Percentiles rank a stretch among this genome's conserved stretches.
Conservation (phyloP, 2,329 filamentous ascomycete genomes). For the Chalaropsis thielavioides region DNA sequence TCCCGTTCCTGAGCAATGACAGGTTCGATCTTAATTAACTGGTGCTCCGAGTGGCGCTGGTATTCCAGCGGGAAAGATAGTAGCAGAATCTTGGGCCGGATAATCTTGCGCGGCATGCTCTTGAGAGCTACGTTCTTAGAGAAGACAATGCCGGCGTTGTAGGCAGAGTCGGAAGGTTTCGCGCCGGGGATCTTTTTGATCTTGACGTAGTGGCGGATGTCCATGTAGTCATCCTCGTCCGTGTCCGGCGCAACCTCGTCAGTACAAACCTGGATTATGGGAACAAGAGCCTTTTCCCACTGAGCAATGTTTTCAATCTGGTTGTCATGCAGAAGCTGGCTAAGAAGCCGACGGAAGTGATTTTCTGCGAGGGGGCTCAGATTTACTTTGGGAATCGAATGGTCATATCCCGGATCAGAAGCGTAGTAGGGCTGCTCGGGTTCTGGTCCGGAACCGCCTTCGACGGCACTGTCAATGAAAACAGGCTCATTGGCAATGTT, state of each 20-base stretch:
- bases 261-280: constrained; percentile 78
- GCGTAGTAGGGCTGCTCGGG: constrained; percentile 10
- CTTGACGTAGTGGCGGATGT: constrained; percentile 94
- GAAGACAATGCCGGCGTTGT: constrained; percentile 92
- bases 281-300: constrained; percentile 84
- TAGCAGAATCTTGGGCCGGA: constrained; percentile 74
- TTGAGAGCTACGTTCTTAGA: constrained; percentile 94
- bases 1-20: constrained; percentile 95
- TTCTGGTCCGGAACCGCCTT: constrained; percentile 9
- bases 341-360: constrained; percentile 73
- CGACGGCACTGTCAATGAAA: constrained; percentile 12
- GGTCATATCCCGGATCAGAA: constrained; percentile 37
- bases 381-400: constrained; percentile 55
- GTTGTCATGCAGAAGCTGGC: constrained; percentile 67
- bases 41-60: constrained; percentile 63
- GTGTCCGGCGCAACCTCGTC: constrained; percentile 93
- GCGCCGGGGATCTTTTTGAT: constrained; percentile 92
- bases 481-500: constrained; percentile 36
- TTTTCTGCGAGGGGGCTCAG: constrained; percentile 75
- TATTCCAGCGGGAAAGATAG: constrained; percentile 95
- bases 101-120: constrained; percentile 80
- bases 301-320: constrained; percentile 55
- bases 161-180: constrained; percentile 79
- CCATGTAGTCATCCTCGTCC: constrained; percentile 81
- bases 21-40: constrained; percentile 96